Conservation (phyloP, 441 rosid genomes). For the Corymbia citriodora region DNA sequence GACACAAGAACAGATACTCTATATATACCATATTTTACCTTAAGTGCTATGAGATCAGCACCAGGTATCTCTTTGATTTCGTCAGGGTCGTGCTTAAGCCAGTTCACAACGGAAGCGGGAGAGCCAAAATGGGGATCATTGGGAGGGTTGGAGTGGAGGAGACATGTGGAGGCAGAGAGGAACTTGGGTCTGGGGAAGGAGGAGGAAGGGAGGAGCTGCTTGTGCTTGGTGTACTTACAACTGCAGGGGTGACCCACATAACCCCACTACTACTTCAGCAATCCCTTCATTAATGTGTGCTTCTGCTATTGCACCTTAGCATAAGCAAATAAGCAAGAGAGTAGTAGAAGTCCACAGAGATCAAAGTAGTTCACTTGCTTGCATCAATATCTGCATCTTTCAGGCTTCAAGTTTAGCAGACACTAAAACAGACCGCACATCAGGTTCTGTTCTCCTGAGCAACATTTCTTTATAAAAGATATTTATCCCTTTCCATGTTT, state of each 20-base stretch:
- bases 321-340: background rate
- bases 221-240: background rate
- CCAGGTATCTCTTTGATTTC: background rate
- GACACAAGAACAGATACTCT: background rate
- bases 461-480: conserved; percentile 25
- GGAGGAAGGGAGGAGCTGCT: background rate
- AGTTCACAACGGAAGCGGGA: background rate
- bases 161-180: background rate
- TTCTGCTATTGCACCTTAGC: background rate
- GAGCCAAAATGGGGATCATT: background rate
- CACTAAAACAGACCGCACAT: conserved; percentile 13
- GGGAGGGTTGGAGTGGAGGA: background rate
- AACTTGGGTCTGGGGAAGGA: background rate
- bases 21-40: background rate
- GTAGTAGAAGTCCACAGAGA: background rate
- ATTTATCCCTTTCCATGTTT: conserved; percentile 24
- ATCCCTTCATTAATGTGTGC: background rate
- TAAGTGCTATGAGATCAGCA: background rate
- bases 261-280: background rate
- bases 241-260: background rate
- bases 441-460: conserved; percentile 14
- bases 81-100: conserved; percentile 1
- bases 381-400: background rate
- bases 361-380: background rate
- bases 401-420: conserved; percentile 10